Base-by-base conservation (phyloP, 371 early-diverging fungal genomes). In the Rhizopus delemar region DNA sequence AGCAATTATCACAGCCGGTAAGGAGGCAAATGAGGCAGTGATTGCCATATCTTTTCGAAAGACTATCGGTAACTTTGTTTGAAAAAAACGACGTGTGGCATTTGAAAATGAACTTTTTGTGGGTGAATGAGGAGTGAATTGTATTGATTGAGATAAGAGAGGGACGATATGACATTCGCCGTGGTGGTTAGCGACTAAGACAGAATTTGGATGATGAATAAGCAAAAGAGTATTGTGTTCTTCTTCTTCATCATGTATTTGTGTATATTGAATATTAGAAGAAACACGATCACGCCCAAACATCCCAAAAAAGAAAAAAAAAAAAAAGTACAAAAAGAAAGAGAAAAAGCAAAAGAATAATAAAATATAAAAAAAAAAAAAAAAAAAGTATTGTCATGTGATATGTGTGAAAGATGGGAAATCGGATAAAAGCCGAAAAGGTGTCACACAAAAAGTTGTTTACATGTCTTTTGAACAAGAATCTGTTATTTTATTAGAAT, bases 1-100 rank as follows among this genome's bases (percentile, higher is more conserved):
- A 3, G 75, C 70, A n/a, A 78, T 57, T 35, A 78, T 71, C n/a
- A 74, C 69, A 46, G 63, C 46, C 2, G 75, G 78, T 34, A 78
- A 48, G 0, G 73, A 68, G 8, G 70, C 66, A 45, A 76, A 71
- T 0, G 73, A 73, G 12, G 64, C 65, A 1, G 63, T 60, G 0
- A 51, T 41, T 11, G 16, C 53, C 60, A 67, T 59, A 38, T 67
- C 66, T 34, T 64, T 70, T 15, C 67, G 52, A 60, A 71, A 74
- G 31, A 67, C 73, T 34, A 57, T 51, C 1, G 78, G 78, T n/a
- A 78, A 29, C 36, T 70, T 76, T 22, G 63, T 67, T 38, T 71
- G 62, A 12, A 76, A 66, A 45, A 70, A 76, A 0, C 61, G 69
- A 48, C 70, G 71, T 51, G 73, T 73, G 33, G 63, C 69, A 29